Evolutionary conservation across 495 filamentous ascomycete genomes (phyloP).

Genomic region (Penicillium odoratum): DNA sequence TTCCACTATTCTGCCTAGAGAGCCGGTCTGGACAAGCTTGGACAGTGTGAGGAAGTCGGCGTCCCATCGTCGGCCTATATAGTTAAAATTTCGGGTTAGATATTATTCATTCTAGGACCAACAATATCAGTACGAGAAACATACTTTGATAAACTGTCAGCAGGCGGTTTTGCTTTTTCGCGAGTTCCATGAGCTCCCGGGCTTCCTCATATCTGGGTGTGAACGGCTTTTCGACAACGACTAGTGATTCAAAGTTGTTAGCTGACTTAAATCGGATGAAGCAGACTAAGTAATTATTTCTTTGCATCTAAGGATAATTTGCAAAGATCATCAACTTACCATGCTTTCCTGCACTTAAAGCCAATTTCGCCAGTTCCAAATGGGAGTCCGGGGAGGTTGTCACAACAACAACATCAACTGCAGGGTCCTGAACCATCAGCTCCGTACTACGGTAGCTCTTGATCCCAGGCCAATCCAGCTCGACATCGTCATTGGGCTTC

Average conservation of each 20-base stretch:
- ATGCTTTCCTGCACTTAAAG: not conserved
- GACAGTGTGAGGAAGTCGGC: not conserved
- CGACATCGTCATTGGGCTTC: not conserved
- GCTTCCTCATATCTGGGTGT: not conserved
- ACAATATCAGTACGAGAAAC: not conserved
- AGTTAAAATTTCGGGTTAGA: no score
- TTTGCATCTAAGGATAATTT: no score
- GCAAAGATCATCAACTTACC: not conserved
- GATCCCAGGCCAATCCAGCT: not conserved
- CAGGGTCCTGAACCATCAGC: not conserved
- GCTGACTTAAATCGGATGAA: no score
- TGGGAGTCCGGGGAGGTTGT: not conserved
- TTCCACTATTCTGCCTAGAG: not conserved
- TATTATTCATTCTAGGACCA: no score
- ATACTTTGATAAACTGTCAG: not conserved
- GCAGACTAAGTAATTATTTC: no score
- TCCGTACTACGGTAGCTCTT: not conserved
- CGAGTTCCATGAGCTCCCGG: not conserved
- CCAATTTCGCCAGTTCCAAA: not conserved
- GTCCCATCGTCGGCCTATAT: not conserved
- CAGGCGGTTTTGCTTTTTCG: not conserved
- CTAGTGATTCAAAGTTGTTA: not conserved
- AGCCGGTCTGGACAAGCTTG: not conserved
- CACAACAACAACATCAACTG: not conserved
- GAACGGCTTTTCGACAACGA: not conserved